phyloP scores from a whole-genome alignment of 352 stramenopile genomes.

The Phytophthora sp. region DNA sequence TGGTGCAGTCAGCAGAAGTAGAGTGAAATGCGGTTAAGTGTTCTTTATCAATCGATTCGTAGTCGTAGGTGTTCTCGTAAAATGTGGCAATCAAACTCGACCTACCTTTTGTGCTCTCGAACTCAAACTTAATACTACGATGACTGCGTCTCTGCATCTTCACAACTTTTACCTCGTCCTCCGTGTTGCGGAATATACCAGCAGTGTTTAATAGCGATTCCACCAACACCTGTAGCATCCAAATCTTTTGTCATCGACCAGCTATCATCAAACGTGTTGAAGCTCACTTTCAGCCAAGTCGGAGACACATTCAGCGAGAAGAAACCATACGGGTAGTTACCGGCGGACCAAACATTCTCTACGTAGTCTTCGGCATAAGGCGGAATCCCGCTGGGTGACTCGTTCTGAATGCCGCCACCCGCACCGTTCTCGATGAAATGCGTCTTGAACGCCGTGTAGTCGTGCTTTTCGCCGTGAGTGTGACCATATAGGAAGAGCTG shows the following conservation, averaged over 20 bases:
- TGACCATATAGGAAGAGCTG: slow-evolving; percentile 77
- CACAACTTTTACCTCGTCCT: slow-evolving; percentile 43
- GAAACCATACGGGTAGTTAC: slow-evolving; percentile 72
- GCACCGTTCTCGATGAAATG: slow-evolving; percentile 85
- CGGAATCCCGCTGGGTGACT: slow-evolving; percentile 70
- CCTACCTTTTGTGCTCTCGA: background rate
- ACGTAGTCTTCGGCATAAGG: slow-evolving; percentile 63
- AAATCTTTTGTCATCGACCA: slow-evolving; percentile 67
- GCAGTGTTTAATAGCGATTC: slow-evolving; percentile 71
- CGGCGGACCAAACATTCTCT: slow-evolving; percentile 69
- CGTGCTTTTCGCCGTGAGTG: slow-evolving; percentile 79
- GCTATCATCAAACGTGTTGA: slow-evolving; percentile 68
- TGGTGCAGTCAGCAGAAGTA: background rate
- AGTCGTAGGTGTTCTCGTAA: too few species aligned
- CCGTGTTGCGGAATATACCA: slow-evolving; percentile 63
- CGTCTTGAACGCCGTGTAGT: slow-evolving; percentile 65
- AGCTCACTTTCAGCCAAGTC: slow-evolving; percentile 66
- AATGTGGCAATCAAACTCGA: background rate
- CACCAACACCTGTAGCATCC: slow-evolving; percentile 47
- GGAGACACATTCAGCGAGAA: slow-evolving; percentile 67
- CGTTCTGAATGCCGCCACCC: slow-evolving; percentile 74
- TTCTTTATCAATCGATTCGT: background rate
- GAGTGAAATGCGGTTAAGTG: background rate
- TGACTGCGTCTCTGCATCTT: slow-evolving; percentile 37
- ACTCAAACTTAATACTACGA: too few species aligned